Percentiles rank a stretch among this genome's conserved stretches.
These are phyloP conservation scores for Talaromyces atroroseus DNA, from an alignment of 2,329 filamentous ascomycete species.

Conservation along the genomic window DNA sequence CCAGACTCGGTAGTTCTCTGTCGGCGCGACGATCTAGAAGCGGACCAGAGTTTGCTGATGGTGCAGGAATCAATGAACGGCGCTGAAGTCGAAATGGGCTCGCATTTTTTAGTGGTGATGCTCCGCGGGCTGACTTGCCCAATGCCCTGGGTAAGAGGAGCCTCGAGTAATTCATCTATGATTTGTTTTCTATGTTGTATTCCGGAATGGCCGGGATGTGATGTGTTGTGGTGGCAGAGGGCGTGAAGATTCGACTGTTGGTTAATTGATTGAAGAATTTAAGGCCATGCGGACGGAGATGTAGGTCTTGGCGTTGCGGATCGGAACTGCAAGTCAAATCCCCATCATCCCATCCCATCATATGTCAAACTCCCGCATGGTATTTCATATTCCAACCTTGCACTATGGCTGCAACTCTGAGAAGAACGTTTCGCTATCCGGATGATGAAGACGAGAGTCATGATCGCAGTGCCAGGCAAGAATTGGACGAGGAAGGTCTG, in stretches of 20 bases:
- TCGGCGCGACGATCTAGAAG: constrained; percentile 49
- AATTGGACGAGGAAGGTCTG: constrained; percentile 70
- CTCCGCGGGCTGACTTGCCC: not conserved
- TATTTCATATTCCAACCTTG: not conserved
- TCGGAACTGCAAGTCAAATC: not conserved
- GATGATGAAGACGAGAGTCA: constrained; percentile 49
- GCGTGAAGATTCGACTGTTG: not conserved
- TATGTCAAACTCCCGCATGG: not conserved
- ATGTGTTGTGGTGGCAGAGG: not conserved
- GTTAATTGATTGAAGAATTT: not conserved
- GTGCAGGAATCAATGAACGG: constrained; percentile 47
- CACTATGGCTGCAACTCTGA: constrained; percentile 54
- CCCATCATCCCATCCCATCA: not conserved
- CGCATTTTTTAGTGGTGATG: constrained; percentile 1
- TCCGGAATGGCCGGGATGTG: not conserved
- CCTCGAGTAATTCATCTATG: constrained; percentile 5
- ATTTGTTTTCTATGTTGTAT: not conserved
- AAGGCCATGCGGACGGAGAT: constrained; percentile 4
- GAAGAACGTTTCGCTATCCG: constrained; percentile 73
- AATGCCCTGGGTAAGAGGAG: constrained; percentile 4
- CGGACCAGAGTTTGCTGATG: constrained; percentile 46
- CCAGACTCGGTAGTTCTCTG: constrained; percentile 46
- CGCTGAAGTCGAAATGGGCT: constrained; percentile 18
- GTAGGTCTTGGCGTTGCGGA: constrained; percentile 10
- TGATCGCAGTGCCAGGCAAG: constrained; percentile 46